These are phyloP conservation scores for Byssothecium circinans DNA, from an alignment of 2,329 filamentous ascomycete species.

Conservation along the genomic window DNA sequence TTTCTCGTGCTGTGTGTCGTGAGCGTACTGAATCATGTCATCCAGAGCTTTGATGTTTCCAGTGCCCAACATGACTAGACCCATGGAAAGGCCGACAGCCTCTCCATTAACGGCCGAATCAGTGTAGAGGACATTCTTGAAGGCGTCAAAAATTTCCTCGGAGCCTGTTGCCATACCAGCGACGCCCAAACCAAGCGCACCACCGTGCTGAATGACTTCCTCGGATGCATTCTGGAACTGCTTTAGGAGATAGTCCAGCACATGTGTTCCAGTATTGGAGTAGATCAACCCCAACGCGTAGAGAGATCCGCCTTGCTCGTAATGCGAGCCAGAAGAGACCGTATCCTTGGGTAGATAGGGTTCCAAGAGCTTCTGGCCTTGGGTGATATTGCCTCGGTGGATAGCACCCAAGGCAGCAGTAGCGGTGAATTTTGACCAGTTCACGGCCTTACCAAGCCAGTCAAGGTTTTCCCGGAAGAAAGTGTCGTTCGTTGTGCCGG, in stretches of 20 bases:
- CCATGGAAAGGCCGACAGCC: conserved; percentile 93
- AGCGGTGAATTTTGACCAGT: conserved; percentile 99
- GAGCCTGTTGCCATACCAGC: conserved; percentile 97
- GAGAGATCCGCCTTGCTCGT: conserved; percentile 92
- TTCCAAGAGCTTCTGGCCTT: conserved; percentile 89
- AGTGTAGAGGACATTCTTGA: conserved; percentile 84
- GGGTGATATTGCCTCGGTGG: conserved; percentile 89
- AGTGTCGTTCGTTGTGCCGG: conserved; percentile 95
- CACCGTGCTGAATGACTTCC: conserved; percentile 96
- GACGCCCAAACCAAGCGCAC: conserved; percentile 90
- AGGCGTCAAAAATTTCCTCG: conserved; percentile 85
- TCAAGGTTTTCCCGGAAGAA: conserved; percentile 98
- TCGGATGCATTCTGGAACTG: conserved; percentile 77
- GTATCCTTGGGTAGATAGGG: conserved; percentile 82
- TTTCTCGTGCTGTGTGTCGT: conserved; percentile 98
- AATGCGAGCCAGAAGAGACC: conserved; percentile 77
- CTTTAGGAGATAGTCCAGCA: conserved; percentile 74
- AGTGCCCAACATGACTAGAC: conserved; percentile 97
- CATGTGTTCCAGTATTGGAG: conserved; percentile 93
- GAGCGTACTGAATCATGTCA: conserved; percentile 96
- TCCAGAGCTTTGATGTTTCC: conserved; percentile 91
- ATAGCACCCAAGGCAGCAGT: conserved; percentile 96
- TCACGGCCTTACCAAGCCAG: conserved; percentile 97
- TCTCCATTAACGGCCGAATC: conserved; percentile 97
- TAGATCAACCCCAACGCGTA: conserved; percentile 97